These are phyloP conservation scores for Purpureocillium lavendulum DNA, from an alignment of 2,329 filamentous ascomycete genomes.

Conservation along the genomic window DNA sequence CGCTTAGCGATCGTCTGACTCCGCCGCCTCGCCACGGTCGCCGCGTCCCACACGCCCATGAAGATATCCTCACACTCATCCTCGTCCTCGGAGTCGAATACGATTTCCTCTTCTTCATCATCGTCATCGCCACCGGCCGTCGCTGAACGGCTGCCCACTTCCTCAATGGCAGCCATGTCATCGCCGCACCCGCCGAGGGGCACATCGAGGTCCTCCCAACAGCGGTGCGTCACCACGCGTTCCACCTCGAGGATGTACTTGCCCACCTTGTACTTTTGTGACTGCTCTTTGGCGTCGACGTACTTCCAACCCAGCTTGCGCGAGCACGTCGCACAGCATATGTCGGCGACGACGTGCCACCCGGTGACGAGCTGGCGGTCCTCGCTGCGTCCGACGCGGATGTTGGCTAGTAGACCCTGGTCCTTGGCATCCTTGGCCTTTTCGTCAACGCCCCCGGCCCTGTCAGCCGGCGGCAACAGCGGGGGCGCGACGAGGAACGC, in stretches of 20 bases:
- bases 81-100: conserved; percentile 56
- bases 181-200: neutral
- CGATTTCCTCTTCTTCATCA: conserved; percentile 23
- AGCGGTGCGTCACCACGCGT: conserved; percentile 41
- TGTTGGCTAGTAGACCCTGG: conserved; percentile 36
- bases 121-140: conserved; percentile 4
- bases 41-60: conserved; percentile 51
- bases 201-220: conserved; percentile 36
- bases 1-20: conserved; percentile 23
- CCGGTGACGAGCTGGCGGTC: conserved; percentile 53
- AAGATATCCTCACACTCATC: conserved; percentile 62
- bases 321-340: conserved; percentile 47
- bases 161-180: conserved; percentile 4
- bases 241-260: conserved; percentile 60
- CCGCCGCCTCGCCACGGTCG: conserved; percentile 38
- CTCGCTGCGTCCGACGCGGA: conserved; percentile 45
- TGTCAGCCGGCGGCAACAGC: conserved; percentile 11
- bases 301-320: conserved; percentile 61
- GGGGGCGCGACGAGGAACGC: conserved; percentile 49
- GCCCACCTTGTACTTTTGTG: conserved; percentile 59
- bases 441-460: neutral
- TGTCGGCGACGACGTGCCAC: conserved; percentile 56
- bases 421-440: neutral
- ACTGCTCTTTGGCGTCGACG: conserved; percentile 49
- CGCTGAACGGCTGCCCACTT: neutral